Evolutionary conservation across 2,329 filamentous ascomycete species (phyloP).

Genomic region (Daldinia sp.): DNA sequence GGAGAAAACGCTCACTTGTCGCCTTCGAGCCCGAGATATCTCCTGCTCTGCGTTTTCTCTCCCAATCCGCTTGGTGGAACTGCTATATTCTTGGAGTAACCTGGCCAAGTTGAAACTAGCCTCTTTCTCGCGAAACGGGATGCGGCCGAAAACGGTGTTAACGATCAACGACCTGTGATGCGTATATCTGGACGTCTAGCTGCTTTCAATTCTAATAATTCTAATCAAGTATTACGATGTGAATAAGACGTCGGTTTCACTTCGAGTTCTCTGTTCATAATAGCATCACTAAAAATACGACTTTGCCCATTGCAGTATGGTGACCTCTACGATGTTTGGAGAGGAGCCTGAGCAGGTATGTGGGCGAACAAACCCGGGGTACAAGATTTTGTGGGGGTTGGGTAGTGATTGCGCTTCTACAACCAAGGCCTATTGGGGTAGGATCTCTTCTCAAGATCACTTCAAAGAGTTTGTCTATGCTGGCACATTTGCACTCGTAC

Average conservation of each 20-base stretch:
- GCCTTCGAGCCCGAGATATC: conserved; percentile 38
- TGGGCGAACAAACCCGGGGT: conserved; percentile 24
- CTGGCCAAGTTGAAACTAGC: conserved; percentile 5
- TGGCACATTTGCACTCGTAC: conserved; percentile 29
- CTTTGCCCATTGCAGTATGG: conserved; percentile 2
- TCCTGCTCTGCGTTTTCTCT: conserved; percentile 12
- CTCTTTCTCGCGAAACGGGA: conserved; percentile 3
- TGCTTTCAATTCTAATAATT: not conserved
- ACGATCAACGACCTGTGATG: not conserved
- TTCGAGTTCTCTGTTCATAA: not conserved
- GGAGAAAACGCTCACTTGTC: conserved; percentile 6
- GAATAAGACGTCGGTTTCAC: not conserved
- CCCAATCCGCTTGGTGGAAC: conserved; percentile 23
- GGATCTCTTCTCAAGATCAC: conserved; percentile 2
- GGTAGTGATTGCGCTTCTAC: conserved; percentile 23
- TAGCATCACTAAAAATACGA: not conserved
- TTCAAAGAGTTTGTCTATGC: conserved; percentile 20
- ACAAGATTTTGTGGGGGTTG: conserved; percentile 21
- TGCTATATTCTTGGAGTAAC: conserved; percentile 5
- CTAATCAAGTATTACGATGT: not conserved
- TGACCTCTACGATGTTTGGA: conserved; percentile 9
- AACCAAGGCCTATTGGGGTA: conserved; percentile 33
- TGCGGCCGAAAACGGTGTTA: conserved; percentile 39
- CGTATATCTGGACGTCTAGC: conserved; percentile 17
- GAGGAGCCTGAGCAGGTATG: conserved; percentile 11